Evolutionary conservation across 257 asterid species (phyloP).

Genomic region (Solanum pennellii): DNA sequence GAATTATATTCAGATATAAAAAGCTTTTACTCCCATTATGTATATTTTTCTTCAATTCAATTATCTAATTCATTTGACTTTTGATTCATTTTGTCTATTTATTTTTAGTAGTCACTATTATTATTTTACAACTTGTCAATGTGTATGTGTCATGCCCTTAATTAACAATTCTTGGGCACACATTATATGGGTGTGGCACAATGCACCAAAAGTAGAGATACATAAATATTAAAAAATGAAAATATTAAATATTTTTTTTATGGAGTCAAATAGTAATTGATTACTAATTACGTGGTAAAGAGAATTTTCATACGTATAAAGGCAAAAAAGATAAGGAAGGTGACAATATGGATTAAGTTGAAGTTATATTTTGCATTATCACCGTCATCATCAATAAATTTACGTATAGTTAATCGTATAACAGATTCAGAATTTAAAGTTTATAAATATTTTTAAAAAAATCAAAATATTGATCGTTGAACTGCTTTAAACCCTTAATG

Average conservation of each 20-base stretch:
- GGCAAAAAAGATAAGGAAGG: neutral
- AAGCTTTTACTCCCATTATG: neutral
- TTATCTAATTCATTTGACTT: neutral
- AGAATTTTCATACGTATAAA: neutral
- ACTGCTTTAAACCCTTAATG: neutral
- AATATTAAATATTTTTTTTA: neutral
- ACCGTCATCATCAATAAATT: neutral
- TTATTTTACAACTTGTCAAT: neutral
- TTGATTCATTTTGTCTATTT: neutral
- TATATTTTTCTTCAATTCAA: neutral
- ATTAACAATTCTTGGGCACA: neutral
- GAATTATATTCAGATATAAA: neutral
- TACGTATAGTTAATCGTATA: neutral
- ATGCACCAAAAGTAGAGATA: neutral
- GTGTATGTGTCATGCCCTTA: neutral
- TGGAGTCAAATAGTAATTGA: neutral
- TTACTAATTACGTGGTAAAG: neutral
- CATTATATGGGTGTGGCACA: neutral
- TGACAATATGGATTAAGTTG: neutral
- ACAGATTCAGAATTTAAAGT: rapidly evolving
- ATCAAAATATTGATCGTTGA: too few species aligned
- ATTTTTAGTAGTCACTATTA: neutral
- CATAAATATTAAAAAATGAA: neutral
- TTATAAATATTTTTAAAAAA: neutral
- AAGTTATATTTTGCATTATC: neutral